Conservation (phyloP, 2,329 filamentous ascomycete species). For the Apiospora aurea region DNA sequence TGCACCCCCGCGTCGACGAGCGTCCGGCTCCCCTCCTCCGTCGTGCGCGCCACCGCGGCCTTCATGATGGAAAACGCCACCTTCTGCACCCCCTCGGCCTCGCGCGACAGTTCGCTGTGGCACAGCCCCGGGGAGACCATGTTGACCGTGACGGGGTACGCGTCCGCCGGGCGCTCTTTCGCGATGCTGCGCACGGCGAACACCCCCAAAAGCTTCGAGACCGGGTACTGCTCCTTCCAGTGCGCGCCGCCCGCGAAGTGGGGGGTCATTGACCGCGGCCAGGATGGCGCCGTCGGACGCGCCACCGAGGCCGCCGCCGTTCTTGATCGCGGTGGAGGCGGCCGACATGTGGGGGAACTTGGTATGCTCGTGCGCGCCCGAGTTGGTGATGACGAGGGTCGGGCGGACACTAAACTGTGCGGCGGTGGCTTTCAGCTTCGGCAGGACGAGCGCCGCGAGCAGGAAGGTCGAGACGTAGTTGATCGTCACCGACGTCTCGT, state of each 20-base stretch:
- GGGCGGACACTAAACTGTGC: slow-evolving; percentile 33
- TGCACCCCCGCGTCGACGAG: slow-evolving; percentile 46
- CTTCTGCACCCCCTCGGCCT: neutral
- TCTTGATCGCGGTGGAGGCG: slow-evolving; percentile 28
- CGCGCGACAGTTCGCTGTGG: slow-evolving; percentile 49
- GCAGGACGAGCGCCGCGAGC: slow-evolving; percentile 56
- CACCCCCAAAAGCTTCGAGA: slow-evolving; percentile 44
- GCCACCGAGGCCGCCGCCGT: slow-evolving; percentile 23
- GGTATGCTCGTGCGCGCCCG: slow-evolving; percentile 39
- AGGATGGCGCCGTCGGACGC: slow-evolving; percentile 38
- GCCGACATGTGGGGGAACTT: slow-evolving; percentile 37
- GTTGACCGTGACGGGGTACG: slow-evolving; percentile 54
- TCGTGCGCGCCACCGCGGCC: slow-evolving; percentile 44
- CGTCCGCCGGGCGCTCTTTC: slow-evolving; percentile 24
- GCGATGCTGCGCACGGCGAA: slow-evolving; percentile 37
- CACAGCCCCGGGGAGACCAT: slow-evolving; percentile 61
- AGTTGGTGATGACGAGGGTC: slow-evolving; percentile 39
- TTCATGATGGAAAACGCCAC: slow-evolving; percentile 25
- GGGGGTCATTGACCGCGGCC: slow-evolving; percentile 33
- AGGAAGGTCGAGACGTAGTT: slow-evolving; percentile 63
- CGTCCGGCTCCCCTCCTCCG: slow-evolving; percentile 56
- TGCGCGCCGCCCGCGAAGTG: slow-evolving; percentile 11
- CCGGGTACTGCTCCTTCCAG: slow-evolving; percentile 34
- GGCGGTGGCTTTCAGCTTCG: slow-evolving; percentile 54
- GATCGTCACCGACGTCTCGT: slow-evolving; percentile 57